Base-by-base conservation (phyloP, 345 rosid species). In the Draba incana region DNA sequence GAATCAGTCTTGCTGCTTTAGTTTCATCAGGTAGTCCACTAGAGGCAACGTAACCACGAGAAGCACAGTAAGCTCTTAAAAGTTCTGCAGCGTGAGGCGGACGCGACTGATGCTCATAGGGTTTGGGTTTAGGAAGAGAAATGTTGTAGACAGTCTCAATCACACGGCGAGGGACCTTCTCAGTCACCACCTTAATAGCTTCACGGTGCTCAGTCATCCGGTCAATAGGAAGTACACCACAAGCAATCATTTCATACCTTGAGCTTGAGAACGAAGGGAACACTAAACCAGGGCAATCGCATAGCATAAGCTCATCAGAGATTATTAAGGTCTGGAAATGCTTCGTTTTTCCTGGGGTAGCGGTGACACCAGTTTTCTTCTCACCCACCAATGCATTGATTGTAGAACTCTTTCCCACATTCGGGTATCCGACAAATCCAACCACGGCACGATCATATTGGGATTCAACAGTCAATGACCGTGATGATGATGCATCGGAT, bases 1-100 rank as follows among this genome's bases (percentile, higher is more conserved):
- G 79, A 44, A 94, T 89, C 57, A 60, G 83, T 30, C 96, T 95
- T 9, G 98, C 88, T 57, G 96, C 99, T 75, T 84, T 85, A 9
- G 97, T 92, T 71, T 94, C 97, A 79, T 92, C 97, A 3, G 99
- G 99, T 73, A 92, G 79, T 75, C 98, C 99, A 83, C 97, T 91
- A 4, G 99, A 81, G 57, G 91, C 97, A 45, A 94, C 95, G 45
- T 85, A 82, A 15, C 96, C 86, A 73, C 98, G 89, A n/a, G 96
- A 89, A 59, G 99, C 85, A 75, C 98, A 88, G 66, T 84, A 89
- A 37, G 88, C 76, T 75, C 86, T 83, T 62, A 94, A 30, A 50
- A 94, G 51, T 78, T 94, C 99, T 8, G 84, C 43, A 50, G 98
- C 98, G 57, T 58, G 75, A 66, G 99, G 97, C n/a, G 95, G 83